Evolutionary conservation across 2,329 filamentous ascomycete species (phyloP), one percentile per base, ranked within the genome.

Genomic region (Colletotrichum brevisporum): DNA sequence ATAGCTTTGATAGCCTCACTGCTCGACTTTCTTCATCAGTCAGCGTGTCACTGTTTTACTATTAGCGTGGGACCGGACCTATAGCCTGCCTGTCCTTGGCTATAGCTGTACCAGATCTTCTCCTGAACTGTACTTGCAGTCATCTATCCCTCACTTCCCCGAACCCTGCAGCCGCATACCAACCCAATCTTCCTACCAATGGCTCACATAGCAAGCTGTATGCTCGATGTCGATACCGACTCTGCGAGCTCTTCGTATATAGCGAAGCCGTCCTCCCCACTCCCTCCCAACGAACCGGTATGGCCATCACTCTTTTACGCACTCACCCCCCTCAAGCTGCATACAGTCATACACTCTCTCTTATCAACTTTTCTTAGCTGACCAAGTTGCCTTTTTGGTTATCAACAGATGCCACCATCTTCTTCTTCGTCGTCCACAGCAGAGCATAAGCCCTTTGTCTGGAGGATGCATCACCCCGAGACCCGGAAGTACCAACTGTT

Each of bases 141-240:
- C 61, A 69, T 56, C 54, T 61, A 63, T 71, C 53, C 43, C 60
- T 61, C 68, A 65, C 59, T 13, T 39, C 47, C 31, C 64, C 58
- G 50, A 64, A 69, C 66, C 69, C 45, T 69, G 60, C 60, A 65
- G 16, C 54, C 43, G 50, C 59, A 62, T 62, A 36, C 26, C 2
- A 24, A 24, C 4, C 63, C 56, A 53, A 53, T 67, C 51, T 48
- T 50, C 69, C 71, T 74, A 73, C 72, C 78, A 78, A 90, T 90
- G 88, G 87, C 88, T 79, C 89, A 91, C 78, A 90, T 90, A 78
- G 86, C 85, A 77, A 85, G 82, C 74, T 89, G 88, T 77, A 83
- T 90, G 80, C 80, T 85, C 73, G 83, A 85, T 74, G 76, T 78
- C 67, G 84, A 86, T 74, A 76, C 79, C 69, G 82, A 82, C 50